These are phyloP conservation scores for Mucor mucedo DNA, from an alignment of 371 early-diverging fungal genomes.

Conservation along the genomic window DNA sequence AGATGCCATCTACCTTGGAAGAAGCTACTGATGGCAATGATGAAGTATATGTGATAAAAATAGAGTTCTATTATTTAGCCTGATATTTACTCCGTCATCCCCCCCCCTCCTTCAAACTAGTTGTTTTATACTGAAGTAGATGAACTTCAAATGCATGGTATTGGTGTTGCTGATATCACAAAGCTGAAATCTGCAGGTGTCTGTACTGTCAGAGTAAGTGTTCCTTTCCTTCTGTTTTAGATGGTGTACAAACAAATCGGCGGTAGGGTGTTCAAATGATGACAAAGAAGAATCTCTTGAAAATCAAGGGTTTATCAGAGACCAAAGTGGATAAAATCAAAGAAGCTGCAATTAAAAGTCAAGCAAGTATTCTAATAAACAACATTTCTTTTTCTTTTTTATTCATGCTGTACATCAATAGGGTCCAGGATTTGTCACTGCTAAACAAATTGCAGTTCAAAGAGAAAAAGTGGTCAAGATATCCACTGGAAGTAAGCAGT, in stretches of 20 bases:
- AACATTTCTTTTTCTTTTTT: neutral
- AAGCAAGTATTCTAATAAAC: neutral
- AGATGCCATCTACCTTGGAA: neutral
- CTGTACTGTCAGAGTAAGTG: conserved; percentile 66
- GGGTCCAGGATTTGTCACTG: conserved; percentile 80
- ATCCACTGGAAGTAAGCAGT: conserved; percentile 88
- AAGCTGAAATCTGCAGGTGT: conserved; percentile 85
- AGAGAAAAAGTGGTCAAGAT: conserved; percentile 83
- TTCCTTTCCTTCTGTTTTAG: too few relatives aligned
- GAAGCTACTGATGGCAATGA: conserved; percentile 7
- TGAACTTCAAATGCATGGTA: conserved; percentile 64
- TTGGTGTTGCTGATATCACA: conserved; percentile 79
- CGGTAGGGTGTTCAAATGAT: conserved; percentile 82
- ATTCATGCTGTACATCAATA: neutral
- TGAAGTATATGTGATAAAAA: neutral
- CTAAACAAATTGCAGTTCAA: conserved; percentile 79
- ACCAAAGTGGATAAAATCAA: conserved; percentile 89
- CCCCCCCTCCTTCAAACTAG: conserved; percentile 26
- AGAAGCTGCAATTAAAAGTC: conserved; percentile 67
- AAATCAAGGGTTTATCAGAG: conserved; percentile 86
- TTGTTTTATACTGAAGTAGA: conserved; percentile 56
- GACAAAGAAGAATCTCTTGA: conserved; percentile 67
- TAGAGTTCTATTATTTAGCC: neutral
- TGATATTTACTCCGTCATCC: neutral
- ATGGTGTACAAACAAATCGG: too few relatives aligned